Evolutionary conservation across 1,139 yeast genomes (phyloP), one percentile per base, ranked within the genome.

Genomic region (Yamadazyma siamensis): DNA sequence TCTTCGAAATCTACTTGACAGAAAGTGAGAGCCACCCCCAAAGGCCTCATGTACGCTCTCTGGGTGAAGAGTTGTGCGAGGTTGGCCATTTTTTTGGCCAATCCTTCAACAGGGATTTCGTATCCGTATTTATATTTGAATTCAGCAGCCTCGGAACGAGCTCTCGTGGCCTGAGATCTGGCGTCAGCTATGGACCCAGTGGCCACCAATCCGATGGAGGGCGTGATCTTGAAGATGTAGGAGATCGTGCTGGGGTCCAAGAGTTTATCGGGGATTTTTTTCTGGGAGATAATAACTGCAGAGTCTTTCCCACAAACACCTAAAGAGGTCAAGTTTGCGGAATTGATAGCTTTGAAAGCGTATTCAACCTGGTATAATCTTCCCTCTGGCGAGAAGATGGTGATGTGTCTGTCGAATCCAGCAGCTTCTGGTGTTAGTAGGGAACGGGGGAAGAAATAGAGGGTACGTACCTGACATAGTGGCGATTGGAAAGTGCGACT

Each of bases 121-220:
- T 88, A 91, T 20, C 98, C 98, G 56, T 86, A 86, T 56, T 85
- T 83, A 64, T 91, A 89, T 51, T 87, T 75, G 65, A 87, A 91
- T 55, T 91, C 97, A 11, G 95, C 89, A 16, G 97, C 95, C 59
- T 91, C 98, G 14, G 85, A 68, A 46, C 95, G 76, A 5, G 98
- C 96, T 50, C 97, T 76, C 37, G 80, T 65, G 5, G 95, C 95
- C 40, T 86, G 85, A 24, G 95, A 77, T 53, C 96, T 74, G 5
- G 96, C 96, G 62, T 91, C 98, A 13, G 97, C 96, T 55, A 91
- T 89, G 31, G 95, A 87, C 0, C 98, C 98, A 20, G 95, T 89
- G 43, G 95, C 87, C 25, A 91, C 88, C 67, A 91, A 75, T 15
- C 98, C 98, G 44, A 91, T 77, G 32, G 77, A 71, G 12, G 80